A percentile compares a stretch with the other conserved stretches of the same genome.
These are phyloP conservation scores for Phaeotremella fagi DNA, from an alignment of 768 basidiomycete genomes.

Conservation along the genomic window DNA sequence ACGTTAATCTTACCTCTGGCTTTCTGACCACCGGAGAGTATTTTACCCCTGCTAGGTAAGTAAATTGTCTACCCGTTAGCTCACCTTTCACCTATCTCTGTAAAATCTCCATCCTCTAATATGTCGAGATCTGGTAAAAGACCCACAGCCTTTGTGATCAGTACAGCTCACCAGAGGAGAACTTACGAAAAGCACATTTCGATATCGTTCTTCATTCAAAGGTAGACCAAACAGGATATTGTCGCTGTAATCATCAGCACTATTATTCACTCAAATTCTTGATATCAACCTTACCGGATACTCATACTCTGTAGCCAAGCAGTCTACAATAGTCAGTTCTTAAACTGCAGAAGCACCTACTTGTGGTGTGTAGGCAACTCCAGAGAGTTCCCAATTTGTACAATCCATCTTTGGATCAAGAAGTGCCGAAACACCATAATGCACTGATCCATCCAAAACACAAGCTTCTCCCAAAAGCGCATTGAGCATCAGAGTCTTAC, in stretches of 20 bases:
- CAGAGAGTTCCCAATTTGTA: conserved; percentile 13
- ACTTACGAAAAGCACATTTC: conserved; percentile 44
- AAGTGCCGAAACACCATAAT: conserved; percentile 23
- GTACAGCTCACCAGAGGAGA: too few relatives aligned
- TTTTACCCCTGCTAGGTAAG: conserved; percentile 21
- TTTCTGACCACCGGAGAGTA: conserved; percentile 58
- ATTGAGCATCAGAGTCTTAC: conserved; percentile 39
- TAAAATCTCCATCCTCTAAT: conserved; percentile 61
- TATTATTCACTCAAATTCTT: neutral
- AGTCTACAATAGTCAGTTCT: conserved; percentile 12
- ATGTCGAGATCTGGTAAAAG: conserved; percentile 53
- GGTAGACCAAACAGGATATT: conserved; percentile 55
- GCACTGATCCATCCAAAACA: conserved; percentile 31
- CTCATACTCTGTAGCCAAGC: conserved; percentile 35
- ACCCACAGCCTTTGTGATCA: conserved; percentile 29
- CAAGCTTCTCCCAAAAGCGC: conserved; percentile 38
- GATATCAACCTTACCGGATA: conserved; percentile 25
- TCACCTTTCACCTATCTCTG: conserved; percentile 68
- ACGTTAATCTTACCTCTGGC: conserved; percentile 46
- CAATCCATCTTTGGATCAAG: conserved; percentile 5
- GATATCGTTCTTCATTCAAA: conserved; percentile 52
- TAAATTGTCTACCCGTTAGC: conserved; percentile 39
- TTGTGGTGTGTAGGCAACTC: conserved; percentile 35
- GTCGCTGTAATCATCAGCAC: conserved; percentile 51
- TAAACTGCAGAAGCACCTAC: conserved; percentile 3